Base-by-base conservation (phyloP, 371 early-diverging fungal genomes). In the Quaeritorhiza haematococci region DNA sequence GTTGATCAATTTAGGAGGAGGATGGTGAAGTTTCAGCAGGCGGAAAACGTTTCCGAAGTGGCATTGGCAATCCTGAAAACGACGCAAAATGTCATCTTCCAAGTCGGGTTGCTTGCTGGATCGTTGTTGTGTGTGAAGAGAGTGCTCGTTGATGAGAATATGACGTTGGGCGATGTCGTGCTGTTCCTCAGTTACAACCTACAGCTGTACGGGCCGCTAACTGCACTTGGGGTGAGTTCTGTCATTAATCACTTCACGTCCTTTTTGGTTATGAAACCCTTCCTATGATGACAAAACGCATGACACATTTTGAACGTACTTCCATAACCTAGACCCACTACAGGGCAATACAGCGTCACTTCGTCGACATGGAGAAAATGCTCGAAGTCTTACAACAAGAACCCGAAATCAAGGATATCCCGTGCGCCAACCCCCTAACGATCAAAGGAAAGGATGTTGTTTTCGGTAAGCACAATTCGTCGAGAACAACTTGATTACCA, bases 321-420 rank as follows among this genome's bases (percentile, higher is more conserved):
- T n/a, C n/a, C n/a, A n/a, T n/a, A n/a, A n/a, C n/a, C n/a, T n/a
- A n/a, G n/a, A n/a, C n/a, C n/a, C n/a, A n/a, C n/a, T n/a, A 70
- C 55, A 54, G 71, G 8, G 61, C 63, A 26, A 69, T 72, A 43
- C 69, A 71, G 53, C 72, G 70, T n/a, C n/a, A 90, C 78, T 92
- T 92, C 70, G 82, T 93, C 42, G 94, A 93, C 58, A 92, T 93
- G 93, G 95, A 94, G 59, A 91, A 89, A 65, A 89, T 94, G 86
- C 71, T 94, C 46, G 89, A 86, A 33, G 69, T 93, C 23, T 86
- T 93, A 56, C 76, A 92, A 53, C 89, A 32, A 23, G 19, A 28
- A 17, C 10, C 32, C 13, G 10, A 17, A 33, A 79, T 92, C 15
- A 63, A 86, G 53, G 87, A 87, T 57, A 33, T 71, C 76, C 50